phyloP scores from a whole-genome alignment of 306 rosid genomes.

The Castanea crenata region DNA sequence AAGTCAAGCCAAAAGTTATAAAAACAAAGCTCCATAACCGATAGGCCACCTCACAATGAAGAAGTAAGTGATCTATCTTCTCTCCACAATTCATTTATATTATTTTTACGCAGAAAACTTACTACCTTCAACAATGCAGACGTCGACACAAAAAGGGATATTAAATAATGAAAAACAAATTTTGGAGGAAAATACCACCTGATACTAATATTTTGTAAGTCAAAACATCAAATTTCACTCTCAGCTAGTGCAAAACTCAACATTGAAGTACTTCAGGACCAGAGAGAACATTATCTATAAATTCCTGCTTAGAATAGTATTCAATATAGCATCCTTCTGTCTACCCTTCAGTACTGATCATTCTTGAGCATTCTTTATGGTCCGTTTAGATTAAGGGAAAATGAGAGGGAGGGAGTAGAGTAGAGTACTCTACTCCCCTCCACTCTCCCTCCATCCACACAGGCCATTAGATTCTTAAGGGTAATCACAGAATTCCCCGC shows the following conservation, averaged over 20 bases:
- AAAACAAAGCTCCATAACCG: too few relatives aligned
- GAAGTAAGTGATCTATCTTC: too few relatives aligned
- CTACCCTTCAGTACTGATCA: not conserved
- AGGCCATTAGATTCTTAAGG: not conserved
- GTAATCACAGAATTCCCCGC: not conserved
- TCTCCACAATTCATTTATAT: not conserved
- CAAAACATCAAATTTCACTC: not conserved
- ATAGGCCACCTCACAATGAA: too few relatives aligned
- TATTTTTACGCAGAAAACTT: not conserved
- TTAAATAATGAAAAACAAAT: constrained; percentile 8
- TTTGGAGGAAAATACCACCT: not conserved
- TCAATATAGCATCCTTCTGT: not conserved
- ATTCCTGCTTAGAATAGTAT: not conserved
- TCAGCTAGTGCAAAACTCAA: not conserved
- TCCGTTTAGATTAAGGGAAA: too few relatives aligned
- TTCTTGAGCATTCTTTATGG: not conserved
- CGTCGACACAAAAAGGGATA: not conserved
- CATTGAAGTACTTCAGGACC: not conserved
- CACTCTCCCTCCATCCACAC: too few relatives aligned
- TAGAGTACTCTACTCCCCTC: too few relatives aligned
- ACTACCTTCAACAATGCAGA: not conserved
- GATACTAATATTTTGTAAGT: not conserved
- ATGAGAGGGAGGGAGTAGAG: too few relatives aligned
- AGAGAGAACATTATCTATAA: not conserved
- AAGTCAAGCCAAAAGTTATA: too few relatives aligned